Evolutionary conservation across 2,329 filamentous ascomycete species (phyloP), one percentile per base, ranked within the genome.

Genomic region (Coniochaeta sp.): DNA sequence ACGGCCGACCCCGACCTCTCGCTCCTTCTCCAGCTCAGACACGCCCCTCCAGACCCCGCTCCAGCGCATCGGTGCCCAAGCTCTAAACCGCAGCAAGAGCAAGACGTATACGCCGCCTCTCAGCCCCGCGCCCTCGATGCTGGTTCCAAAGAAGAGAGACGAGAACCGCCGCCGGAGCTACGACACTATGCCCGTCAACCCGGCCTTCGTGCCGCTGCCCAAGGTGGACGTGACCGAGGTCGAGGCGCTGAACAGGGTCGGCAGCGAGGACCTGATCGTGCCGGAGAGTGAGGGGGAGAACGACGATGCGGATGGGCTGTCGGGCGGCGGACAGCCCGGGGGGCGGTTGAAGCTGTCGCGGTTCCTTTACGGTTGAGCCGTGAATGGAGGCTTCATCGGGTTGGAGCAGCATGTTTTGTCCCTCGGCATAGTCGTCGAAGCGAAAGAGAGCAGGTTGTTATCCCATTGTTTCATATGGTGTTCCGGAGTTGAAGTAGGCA

Each of bases 181-280:
- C 32, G 55, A 30, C 24, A 1, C 2, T 1, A 16, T 79, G 2
- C 75, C 79, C 1, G 70, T 81, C 40, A 82, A 86, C 62, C 80
- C 83, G 2, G 74, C 81, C 0, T 81, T 82, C 65, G 75, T 85
- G 6, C 81, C 82, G 0, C 71, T 85, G 9, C 82, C 83, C 1
- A 80, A 77, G 60, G 81, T 82, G 2, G 80, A 84, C 63, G 62
- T 83, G 28, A 73, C 73, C 8, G 82, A 85, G 65, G 74, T 85
- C 3, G 79, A 79, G 64, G 78, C 80, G 1, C 68, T 85, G 47
- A 81, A 83, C 64, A 68, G 66, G 58, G 63, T 72, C 6, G 83
- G 83, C 16, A 86, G 83, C 65, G 83, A 86, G 67, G 83, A 86
- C 60, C 75, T 82, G 59, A 78, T 86, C 62, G 70, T 81, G 16